Evolutionary conservation across 2,329 filamentous ascomycete species (phyloP).

Genomic region (Verticillium tricorpus): DNA sequence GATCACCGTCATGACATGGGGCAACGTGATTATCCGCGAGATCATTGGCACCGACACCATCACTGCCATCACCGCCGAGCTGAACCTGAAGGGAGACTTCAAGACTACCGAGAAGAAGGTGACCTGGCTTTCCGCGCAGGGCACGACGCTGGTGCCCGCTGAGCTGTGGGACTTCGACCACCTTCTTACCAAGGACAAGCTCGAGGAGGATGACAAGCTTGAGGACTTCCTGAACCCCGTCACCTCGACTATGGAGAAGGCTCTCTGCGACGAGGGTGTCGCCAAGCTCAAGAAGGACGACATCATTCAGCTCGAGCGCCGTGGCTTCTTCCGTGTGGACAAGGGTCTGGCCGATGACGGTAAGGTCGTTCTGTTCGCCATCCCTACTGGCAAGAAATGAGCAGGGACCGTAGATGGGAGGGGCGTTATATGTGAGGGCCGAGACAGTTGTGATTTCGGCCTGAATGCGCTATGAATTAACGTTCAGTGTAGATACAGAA

Average conservation of each 20-base stretch:
- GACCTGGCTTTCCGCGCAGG: slow-evolving; percentile 79
- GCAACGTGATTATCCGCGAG: slow-evolving; percentile 75
- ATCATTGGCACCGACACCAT: slow-evolving; percentile 57
- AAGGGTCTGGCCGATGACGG: slow-evolving; percentile 47
- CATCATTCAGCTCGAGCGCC: slow-evolving; percentile 91
- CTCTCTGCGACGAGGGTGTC: slow-evolving; percentile 77
- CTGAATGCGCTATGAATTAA: background rate
- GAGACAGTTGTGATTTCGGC: background rate
- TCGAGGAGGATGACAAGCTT: slow-evolving; percentile 81
- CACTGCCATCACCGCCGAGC: slow-evolving; percentile 69
- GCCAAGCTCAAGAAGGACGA: slow-evolving; percentile 75
- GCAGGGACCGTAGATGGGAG: background rate
- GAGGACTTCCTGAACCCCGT: slow-evolving; percentile 77
- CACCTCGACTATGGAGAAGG: slow-evolving; percentile 70
- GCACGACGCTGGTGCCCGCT: slow-evolving; percentile 72
- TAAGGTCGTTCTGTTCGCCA: slow-evolving; percentile 51
- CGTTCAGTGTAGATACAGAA: background rate
- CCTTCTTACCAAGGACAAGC: slow-evolving; percentile 89
- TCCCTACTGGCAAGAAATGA: slow-evolving; percentile 53
- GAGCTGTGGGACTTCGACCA: slow-evolving; percentile 95
- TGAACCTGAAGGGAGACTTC: slow-evolving; percentile 90
- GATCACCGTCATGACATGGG: slow-evolving; percentile 96
- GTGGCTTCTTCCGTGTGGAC: slow-evolving; percentile 89
- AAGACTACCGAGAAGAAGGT: slow-evolving; percentile 96
- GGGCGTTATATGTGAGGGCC: background rate